Base-by-base conservation (phyloP, 352 stramenopile genomes). In the Saprolegnia parasitica region DNA sequence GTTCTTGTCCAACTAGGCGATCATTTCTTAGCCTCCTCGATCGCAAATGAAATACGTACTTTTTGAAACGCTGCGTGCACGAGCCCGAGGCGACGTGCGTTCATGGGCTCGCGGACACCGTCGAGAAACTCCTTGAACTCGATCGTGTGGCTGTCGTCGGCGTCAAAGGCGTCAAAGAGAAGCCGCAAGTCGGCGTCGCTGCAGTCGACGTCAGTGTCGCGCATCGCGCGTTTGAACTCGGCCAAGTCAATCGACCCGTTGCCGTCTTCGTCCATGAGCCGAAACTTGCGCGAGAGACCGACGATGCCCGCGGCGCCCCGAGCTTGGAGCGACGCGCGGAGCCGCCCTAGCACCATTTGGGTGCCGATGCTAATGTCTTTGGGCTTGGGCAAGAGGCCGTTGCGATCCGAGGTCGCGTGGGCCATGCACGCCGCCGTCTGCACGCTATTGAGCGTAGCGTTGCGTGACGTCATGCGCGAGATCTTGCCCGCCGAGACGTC, bases 101-200 rank as follows among this genome's bases (percentile, higher is more conserved):
- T 86, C 70, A 98, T 77, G 5, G 84, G 80, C 15, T 88, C 87
- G 18, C 87, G 76, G 20, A 97, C 75, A 1, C 82, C 89, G 5
- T 81, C 74, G 15, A 98, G 74, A 63, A 98, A 95, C 72, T 98
- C 92, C 47, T 88, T 81, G 21, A 93, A 81, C 54, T 86, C 83
- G 52, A 98, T 81, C 16, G 74, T 70, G 6, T 90, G 90, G 57
- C 83, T 89, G 23, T 79, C 71, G 70, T 97, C 86, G 29, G 72
- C 76, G 72, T 97, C 91, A 56, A 97, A 91, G 61, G 84, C 88
- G 60, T 90, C 74, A 68, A 96, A 94, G 6, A 94, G 74, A 18
- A 91, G 61, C 15, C 85, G 81, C 32, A 84, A 60, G 45, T 93
- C 83, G 8, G 73, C 75, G 56, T 91, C 83, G 1, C 62, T 79